phyloP scores from a whole-genome alignment of 352 stramenopile genomes.

The Pythium chondricola region DNA sequence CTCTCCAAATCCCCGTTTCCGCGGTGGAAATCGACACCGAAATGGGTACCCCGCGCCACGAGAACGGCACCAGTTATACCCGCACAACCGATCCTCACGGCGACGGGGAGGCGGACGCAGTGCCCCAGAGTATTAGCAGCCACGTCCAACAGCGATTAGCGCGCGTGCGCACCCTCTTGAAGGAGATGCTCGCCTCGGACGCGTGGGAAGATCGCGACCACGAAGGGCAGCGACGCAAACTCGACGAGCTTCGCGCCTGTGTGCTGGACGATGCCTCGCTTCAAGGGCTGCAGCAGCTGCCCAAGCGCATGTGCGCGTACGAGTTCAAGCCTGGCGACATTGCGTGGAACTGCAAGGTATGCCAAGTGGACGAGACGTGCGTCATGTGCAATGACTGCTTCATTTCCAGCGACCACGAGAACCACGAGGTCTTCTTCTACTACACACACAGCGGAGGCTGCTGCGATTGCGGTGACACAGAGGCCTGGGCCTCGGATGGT shows the following conservation, averaged over 20 bases:
- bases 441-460: slow-evolving; percentile 94
- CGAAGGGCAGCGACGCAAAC: slow-evolving; percentile 37
- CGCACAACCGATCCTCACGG: too few relatives aligned
- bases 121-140: neutral
- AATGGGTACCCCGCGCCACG: slow-evolving; percentile 13
- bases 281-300: slow-evolving; percentile 37
- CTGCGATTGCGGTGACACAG: slow-evolving; percentile 97
- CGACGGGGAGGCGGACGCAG: neutral
- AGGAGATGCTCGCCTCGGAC: slow-evolving; percentile 43
- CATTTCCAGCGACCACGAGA: slow-evolving; percentile 90
- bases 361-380: slow-evolving; percentile 91
- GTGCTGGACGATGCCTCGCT: slow-evolving; percentile 53
- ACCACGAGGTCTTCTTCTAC: slow-evolving; percentile 93
- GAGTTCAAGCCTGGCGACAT: slow-evolving; percentile 96
- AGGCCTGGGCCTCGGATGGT: slow-evolving; percentile 92
- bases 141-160: neutral
- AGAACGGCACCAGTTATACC: too few relatives aligned
- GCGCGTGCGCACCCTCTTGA: slow-evolving; percentile 38
- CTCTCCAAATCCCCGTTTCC: neutral
- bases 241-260: slow-evolving; percentile 45
- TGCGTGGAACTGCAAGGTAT: slow-evolving; percentile 95
- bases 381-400: slow-evolving; percentile 98
- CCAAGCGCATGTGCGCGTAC: slow-evolving; percentile 89
- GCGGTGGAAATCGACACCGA: slow-evolving; percentile 19
- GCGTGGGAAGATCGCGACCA: slow-evolving; percentile 52